phyloP scores from a whole-genome alignment of 2,329 filamentous ascomycete genomes.

The Penicillium crustosum region DNA sequence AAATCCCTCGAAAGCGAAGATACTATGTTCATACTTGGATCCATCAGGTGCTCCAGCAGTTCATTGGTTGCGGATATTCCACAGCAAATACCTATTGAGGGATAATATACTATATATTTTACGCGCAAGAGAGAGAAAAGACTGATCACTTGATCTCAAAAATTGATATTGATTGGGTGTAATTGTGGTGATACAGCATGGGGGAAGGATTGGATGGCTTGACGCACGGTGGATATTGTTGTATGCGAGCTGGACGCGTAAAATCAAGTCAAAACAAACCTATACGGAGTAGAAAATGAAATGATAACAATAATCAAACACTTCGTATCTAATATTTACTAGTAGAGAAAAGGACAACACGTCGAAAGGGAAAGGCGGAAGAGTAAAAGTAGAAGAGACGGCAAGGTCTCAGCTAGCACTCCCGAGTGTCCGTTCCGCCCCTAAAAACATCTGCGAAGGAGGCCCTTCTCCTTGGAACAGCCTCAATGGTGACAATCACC shows the following conservation, averaged over 20 bases:
- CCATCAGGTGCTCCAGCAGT: neutral
- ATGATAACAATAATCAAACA: neutral
- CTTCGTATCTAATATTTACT: neutral
- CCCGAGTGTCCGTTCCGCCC: slow-evolving; percentile 8
- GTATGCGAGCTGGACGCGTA: neutral
- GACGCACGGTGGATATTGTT: slow-evolving; percentile 1
- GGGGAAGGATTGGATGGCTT: neutral
- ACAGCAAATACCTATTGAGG: neutral
- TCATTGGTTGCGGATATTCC: neutral
- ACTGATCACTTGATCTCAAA: neutral
- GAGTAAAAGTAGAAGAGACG: neutral
- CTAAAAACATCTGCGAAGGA: slow-evolving; percentile 13
- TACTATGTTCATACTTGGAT: neutral
- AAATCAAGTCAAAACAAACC: neutral
- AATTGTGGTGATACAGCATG: neutral
- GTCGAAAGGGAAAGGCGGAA: neutral
- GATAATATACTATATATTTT: neutral
- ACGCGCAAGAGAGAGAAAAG: neutral
- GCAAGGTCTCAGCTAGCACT: slow-evolving; percentile 2
- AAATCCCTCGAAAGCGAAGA: neutral
- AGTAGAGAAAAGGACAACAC: neutral
- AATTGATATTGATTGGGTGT: neutral
- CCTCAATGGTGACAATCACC: slow-evolving; percentile 7
- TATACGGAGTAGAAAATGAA: neutral
- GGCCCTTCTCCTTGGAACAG: slow-evolving; percentile 1